Evolutionary conservation across 2,329 filamentous ascomycete genomes (phyloP).

Genomic region (Aureobasidium sp.): DNA sequence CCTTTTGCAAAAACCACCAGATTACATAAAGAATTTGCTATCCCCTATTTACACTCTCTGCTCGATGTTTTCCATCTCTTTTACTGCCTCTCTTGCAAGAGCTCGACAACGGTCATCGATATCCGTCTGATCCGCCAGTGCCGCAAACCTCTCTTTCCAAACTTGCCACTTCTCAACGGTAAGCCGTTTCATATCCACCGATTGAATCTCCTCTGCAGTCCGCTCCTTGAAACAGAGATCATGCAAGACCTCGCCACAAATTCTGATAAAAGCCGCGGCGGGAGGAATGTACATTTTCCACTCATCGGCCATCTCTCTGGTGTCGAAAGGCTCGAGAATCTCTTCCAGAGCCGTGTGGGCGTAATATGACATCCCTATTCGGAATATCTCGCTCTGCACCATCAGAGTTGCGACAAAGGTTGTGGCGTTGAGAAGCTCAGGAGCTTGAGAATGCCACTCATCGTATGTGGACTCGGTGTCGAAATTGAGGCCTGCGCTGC

Average conservation of each 20-base stretch:
- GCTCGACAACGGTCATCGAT: background rate
- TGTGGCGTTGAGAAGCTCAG: background rate
- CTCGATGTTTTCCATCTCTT: background rate
- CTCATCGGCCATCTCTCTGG: background rate
- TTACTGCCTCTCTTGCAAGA: background rate
- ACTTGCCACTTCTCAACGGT: background rate
- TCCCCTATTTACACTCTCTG: too few species aligned
- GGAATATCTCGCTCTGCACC: background rate
- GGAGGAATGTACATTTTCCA: conserved; percentile 6
- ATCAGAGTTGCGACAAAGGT: background rate
- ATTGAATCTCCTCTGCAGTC: background rate
- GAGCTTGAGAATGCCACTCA: background rate
- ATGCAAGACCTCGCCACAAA: background rate
- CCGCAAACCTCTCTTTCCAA: background rate
- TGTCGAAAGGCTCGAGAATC: background rate
- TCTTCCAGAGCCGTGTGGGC: background rate
- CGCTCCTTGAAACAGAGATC: background rate
- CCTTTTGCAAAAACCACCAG: too few species aligned
- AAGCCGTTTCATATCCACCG: too few species aligned
- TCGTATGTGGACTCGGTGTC: background rate
- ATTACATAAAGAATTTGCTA: too few species aligned
- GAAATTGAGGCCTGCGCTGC: background rate
- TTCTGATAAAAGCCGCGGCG: background rate
- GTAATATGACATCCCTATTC: background rate
- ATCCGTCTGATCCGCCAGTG: background rate